Percentiles rank a stretch among this genome's conserved stretches.
phyloP scores from a whole-genome alignment of 805 yeast species.

The Candida khao-thaluensis region DNA sequence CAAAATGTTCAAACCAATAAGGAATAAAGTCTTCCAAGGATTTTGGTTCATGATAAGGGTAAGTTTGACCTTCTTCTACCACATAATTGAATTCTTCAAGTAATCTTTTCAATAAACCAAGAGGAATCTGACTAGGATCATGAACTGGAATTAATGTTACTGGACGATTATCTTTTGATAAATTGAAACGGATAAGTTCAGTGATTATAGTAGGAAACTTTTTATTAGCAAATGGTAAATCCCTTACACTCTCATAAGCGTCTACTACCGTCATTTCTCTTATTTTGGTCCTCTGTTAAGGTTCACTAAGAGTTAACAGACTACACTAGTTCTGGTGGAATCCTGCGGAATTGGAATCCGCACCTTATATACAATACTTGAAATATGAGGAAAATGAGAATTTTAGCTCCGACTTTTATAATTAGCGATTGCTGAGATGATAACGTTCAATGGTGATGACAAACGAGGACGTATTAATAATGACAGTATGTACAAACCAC shows the following conservation, averaged over 20 bases:
- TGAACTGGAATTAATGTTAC: slow-evolving; percentile 67
- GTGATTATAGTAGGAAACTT: slow-evolving; percentile 24
- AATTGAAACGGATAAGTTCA: slow-evolving; percentile 36
- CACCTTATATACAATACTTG: background rate
- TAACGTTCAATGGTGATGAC: slow-evolving; percentile 6
- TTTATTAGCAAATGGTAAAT: slow-evolving; percentile 37
- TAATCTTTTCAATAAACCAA: slow-evolving; percentile 45
- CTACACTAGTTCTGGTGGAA: no score
- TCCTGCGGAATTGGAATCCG: no score
- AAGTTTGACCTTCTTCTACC: slow-evolving; percentile 71
- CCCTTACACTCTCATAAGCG: slow-evolving; percentile 14
- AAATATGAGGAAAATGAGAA: slow-evolving; percentile 1
- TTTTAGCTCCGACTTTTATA: background rate
- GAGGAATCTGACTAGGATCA: slow-evolving; percentile 48
- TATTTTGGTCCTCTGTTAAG: no score
- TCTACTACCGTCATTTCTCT: background rate
- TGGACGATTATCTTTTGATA: slow-evolving; percentile 36
- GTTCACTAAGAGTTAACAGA: no score
- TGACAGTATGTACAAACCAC: slow-evolving; percentile 10
- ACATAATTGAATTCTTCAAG: slow-evolving; percentile 58
- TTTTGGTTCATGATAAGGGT: slow-evolving; percentile 54
- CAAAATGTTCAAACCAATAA: slow-evolving; percentile 69
- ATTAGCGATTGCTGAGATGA: slow-evolving; percentile 4
- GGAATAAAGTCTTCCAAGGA: slow-evolving; percentile 50
- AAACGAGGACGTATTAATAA: slow-evolving; percentile 1